Evolutionary conservation across 1,284 basidiomycete species (phyloP).

Genomic region (Cerrena zonata): DNA sequence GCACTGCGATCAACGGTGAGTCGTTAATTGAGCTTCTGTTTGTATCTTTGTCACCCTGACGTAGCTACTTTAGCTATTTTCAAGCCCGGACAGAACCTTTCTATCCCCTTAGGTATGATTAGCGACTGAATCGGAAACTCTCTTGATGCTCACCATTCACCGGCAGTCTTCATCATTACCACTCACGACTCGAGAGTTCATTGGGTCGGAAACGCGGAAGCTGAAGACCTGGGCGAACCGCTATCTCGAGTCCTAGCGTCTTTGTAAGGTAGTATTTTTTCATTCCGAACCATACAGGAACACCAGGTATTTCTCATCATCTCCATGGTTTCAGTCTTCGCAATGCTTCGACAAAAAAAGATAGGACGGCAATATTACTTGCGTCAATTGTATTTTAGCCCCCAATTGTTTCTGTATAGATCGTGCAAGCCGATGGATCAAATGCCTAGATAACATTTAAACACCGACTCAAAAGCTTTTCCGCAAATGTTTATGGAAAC

Average conservation of each 20-base stretch:
- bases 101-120: slow-evolving; percentile 26
- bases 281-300: not conserved
- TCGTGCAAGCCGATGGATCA: not conserved
- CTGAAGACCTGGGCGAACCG: slow-evolving; percentile 26
- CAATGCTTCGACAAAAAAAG: too few species aligned
- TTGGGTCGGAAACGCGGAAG: slow-evolving; percentile 31
- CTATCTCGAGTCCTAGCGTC: slow-evolving; percentile 19
- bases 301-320: not conserved
- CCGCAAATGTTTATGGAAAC: slow-evolving; percentile 14
- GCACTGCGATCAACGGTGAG: slow-evolving; percentile 26
- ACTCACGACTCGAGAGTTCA: slow-evolving; percentile 25
- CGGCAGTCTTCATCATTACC: slow-evolving; percentile 28
- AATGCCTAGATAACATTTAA: not conserved
- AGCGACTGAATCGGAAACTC: not conserved
- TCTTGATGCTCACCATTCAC: not conserved
- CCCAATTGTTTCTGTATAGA: slow-evolving; percentile 1
- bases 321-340: not conserved
- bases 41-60: not conserved
- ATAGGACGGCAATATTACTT: not conserved
- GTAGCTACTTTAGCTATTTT: slow-evolving; percentile 21
- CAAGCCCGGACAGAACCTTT: slow-evolving; percentile 27
- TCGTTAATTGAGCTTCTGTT: slow-evolving; percentile 5
- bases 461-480: slow-evolving; percentile 11
- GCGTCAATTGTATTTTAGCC: too few species aligned
- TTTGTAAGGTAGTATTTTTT: not conserved